Evolutionary conservation across 2,329 filamentous ascomycete genomes (phyloP).

Genomic region (Colletotrichum sp.): DNA sequence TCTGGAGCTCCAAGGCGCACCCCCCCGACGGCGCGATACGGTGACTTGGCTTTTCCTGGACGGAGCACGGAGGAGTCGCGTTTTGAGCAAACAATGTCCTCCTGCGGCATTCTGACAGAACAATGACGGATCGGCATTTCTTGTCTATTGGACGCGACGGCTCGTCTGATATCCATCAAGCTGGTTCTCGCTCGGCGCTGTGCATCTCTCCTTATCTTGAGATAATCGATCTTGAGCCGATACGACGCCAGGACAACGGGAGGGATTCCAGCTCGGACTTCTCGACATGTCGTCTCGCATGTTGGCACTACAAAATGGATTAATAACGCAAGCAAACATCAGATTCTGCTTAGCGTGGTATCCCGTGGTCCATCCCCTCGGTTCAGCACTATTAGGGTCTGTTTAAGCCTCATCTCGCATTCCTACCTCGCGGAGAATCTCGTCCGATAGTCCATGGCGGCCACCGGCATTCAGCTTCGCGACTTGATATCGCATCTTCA

Average conservation of each 20-base stretch:
- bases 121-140: background rate
- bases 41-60: background rate
- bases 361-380: background rate
- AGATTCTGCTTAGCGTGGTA: background rate
- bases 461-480: background rate
- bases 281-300: background rate
- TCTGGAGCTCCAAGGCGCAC: background rate
- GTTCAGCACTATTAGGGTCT: constrained; percentile 3
- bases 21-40: background rate
- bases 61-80: background rate
- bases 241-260: background rate
- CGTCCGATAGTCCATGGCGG: background rate
- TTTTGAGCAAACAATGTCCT: background rate
- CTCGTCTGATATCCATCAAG: background rate
- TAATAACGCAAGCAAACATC: background rate
- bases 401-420: constrained; percentile 6
- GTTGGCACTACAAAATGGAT: background rate
- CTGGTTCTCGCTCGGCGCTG: background rate
- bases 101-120: background rate
- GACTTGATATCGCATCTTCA: background rate
- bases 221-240: background rate
- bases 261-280: background rate
- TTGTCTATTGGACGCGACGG: background rate
- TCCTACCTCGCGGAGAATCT: background rate
- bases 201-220: background rate